These are phyloP conservation scores for Globisporangium middletonii DNA, from an alignment of 352 stramenopile species.

Conservation along the genomic window DNA sequence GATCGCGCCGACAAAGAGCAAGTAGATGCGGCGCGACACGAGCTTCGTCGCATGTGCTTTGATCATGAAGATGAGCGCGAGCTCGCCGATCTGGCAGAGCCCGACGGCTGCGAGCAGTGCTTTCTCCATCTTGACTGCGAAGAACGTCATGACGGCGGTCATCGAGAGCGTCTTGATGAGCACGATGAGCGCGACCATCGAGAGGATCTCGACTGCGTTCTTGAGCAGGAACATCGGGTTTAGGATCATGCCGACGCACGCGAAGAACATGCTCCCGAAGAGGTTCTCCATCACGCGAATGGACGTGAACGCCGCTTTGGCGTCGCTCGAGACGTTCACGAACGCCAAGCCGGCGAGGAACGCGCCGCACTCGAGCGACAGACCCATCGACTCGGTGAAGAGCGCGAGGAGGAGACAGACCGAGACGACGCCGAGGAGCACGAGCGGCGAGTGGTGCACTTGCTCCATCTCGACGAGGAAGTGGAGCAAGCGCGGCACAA, in stretches of 20 bases:
- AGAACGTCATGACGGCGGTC: constrained; percentile 76
- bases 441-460: constrained; percentile 68
- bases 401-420: constrained; percentile 83
- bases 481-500: constrained; percentile 59
- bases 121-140: constrained; percentile 65
- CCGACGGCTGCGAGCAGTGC: constrained; percentile 67
- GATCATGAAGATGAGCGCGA: constrained; percentile 89
- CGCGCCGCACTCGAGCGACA: constrained; percentile 79
- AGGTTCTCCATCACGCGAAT: constrained; percentile 87
- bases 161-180: constrained; percentile 74
- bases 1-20: constrained; percentile 78
- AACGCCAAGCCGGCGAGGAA: constrained; percentile 82
- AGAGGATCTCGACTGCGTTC: constrained; percentile 75
- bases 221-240: constrained; percentile 75
- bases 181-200: constrained; percentile 77
- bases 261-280: constrained; percentile 88
- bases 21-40: constrained; percentile 72
- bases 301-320: constrained; percentile 69
- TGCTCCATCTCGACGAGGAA: constrained; percentile 81
- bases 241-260: constrained; percentile 84
- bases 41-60: constrained; percentile 82
- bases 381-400: constrained; percentile 73
- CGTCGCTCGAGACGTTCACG: constrained; percentile 56
- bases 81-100: constrained; percentile 79
- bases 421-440: constrained; percentile 78